Base-by-base conservation (phyloP, 805 yeast genomes). In the Monosporozyma unispora region DNA sequence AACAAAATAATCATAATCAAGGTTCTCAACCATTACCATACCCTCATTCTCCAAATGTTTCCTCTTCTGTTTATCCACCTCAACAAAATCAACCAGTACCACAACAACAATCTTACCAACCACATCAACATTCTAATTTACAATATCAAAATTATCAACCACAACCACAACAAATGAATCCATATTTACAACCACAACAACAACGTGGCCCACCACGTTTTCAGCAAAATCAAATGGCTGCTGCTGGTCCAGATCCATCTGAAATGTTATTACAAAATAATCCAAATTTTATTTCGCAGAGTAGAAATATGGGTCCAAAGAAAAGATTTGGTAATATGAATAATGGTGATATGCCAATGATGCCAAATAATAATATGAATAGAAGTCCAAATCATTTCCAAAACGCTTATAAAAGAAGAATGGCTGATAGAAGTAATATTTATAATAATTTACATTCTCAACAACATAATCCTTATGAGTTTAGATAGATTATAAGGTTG, bases 181-280 rank as follows among this genome's bases (percentile, higher is more conserved):
- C 42, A 47, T 35, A 23, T 27, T 46, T 40, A 10, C 48, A 40
- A 23, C 45, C 44, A 44, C 44, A 45, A 43, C 44, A 45, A 43
- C 41, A 51, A 27, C 38, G 35, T 44, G 35, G 14, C 21, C 27
- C 46, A 25, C 51, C 33, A 18, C 56, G 56, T n/a, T 57, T 67
- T 31, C 60, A 56, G 38, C 66, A 59, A 41, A 56, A 47, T 43
- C 64, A 53, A 49, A 45, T 51, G 44, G 55, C 53, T 19, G 6
- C 21, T 23, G 23, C 42, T 16, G 59, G 60, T 29, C 63, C 61
- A 31, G 58, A 63, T 43, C 58, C 72, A 12, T 62, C 78, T 1
- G 80, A 75, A 47, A 57, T 70, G 45, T 57, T 76, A 50, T 60
- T 78, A 48, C 68, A 71, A 39, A 69, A 70, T 47, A 78, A 76